Evolutionary conservation across 768 basidiomycete genomes (phyloP).

Genomic region (Kwoniella pini): DNA sequence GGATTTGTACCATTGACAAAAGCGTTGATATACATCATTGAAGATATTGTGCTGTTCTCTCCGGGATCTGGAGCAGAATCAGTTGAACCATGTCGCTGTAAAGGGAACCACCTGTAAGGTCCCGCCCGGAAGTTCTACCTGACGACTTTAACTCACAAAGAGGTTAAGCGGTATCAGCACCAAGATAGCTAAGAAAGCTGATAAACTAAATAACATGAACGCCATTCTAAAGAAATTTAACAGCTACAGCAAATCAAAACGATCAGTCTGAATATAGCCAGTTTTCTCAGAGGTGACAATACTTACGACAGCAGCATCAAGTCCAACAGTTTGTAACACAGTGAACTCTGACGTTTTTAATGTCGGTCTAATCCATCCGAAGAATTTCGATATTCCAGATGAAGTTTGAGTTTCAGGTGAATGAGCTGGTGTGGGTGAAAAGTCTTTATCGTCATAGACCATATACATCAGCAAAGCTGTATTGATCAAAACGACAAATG

Average conservation of each 20-base stretch:
- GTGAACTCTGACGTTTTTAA: constrained; percentile 86
- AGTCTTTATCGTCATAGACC: constrained; percentile 19
- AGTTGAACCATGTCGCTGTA: constrained; percentile 55
- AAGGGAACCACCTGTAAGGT: no score
- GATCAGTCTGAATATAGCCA: neutral
- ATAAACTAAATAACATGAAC: constrained; percentile 84
- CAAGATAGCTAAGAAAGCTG: constrained; percentile 74
- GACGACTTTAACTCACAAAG: constrained; percentile 67
- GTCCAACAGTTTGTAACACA: constrained; percentile 89
- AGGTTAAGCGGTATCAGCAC: constrained; percentile 96
- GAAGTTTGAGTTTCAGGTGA: constrained; percentile 22
- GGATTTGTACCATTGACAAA: constrained; percentile 48
- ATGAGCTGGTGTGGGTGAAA: constrained; percentile 41
- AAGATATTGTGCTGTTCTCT: constrained; percentile 34
- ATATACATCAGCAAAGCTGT: neutral
- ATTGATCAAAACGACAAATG: no score
- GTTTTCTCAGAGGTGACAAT: neutral
- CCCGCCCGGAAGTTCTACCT: no score
- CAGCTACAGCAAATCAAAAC: constrained; percentile 60
- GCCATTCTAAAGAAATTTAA: constrained; percentile 94
- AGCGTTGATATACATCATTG: constrained; percentile 11
- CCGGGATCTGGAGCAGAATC: constrained; percentile 59
- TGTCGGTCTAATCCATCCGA: constrained; percentile 96
- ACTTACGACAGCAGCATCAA: constrained; percentile 93
- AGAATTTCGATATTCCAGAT: constrained; percentile 59